Evolutionary conservation across 2,329 filamentous ascomycete species (phyloP), one percentile per base, ranked within the genome.

Genomic region (Ascochyta rabiei): DNA sequence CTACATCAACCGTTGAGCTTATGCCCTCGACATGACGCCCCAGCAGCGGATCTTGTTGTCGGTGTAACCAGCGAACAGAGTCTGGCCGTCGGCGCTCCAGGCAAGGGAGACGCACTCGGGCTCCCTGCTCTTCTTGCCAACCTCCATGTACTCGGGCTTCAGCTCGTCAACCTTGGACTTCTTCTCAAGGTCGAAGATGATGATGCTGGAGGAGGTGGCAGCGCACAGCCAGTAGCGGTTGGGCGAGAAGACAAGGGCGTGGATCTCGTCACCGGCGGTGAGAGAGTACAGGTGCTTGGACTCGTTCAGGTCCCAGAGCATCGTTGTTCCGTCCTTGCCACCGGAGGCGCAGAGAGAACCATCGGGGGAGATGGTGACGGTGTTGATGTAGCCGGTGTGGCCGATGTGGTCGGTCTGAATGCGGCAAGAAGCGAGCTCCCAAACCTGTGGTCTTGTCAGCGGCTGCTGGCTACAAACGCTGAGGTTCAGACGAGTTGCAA

Each of bases 141-240:
- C 89, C 79, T 92, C 86, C 77, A 92, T 85, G 85, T 95, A 96
- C 81, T 99, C 95, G 71, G 93, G 93, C 89, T 96, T 97, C 81
- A 99, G 89, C 88, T 98, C 95, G 76, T 98, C 93, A 77, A 98
- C 93, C 90, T 97, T 98, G 89, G 89, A 96, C 93, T 99, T 99
- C 93, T 99, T 99, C 91, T 99, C 95, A 72, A 99, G 88, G 78
- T 99, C 95, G 84, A 99, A 99, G 87, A 99, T 98, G 87, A 97
- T 97, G 87, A 99, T 98, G 87, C 88, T 92, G 84, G 87, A 91
- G 78, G 91, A 86, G 65, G 95, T 99, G 79, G 95, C 95, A 78
- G 95, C 95, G 87, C 95, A 99, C 73, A 99, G 89, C 95, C 95
- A 99, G 91, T 99, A 99, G 81, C 95, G 90, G 91, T 99, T 99